Percentiles rank a stretch among this genome's conserved stretches.
phyloP scores from a whole-genome alignment of 805 yeast species.

The Candida parachauliodes region DNA sequence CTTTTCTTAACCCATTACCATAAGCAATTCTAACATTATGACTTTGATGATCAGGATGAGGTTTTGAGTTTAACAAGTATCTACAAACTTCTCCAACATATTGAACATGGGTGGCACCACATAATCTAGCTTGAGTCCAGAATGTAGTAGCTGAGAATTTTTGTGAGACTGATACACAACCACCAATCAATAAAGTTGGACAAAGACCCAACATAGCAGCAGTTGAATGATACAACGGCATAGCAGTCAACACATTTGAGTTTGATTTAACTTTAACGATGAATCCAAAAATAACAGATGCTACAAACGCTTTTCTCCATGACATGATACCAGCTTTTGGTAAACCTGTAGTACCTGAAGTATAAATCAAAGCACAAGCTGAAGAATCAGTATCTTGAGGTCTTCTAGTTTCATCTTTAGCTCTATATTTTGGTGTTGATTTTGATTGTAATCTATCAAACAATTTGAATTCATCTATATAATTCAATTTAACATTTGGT shows the following conservation, averaged over 20 bases:
- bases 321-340: slow-evolving; percentile 93
- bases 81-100: slow-evolving; percentile 96
- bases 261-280: slow-evolving; percentile 55
- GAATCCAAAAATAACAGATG: slow-evolving; percentile 64
- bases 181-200: slow-evolving; percentile 64
- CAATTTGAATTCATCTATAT: slow-evolving; percentile 50
- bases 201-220: slow-evolving; percentile 84
- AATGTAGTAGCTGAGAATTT: slow-evolving; percentile 80
- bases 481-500: slow-evolving; percentile 41
- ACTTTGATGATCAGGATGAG: slow-evolving; percentile 58
- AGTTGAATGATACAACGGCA: slow-evolving; percentile 95
- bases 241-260: slow-evolving; percentile 75
- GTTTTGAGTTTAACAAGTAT: slow-evolving; percentile 65
- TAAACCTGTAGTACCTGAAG: slow-evolving; percentile 93
- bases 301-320: slow-evolving; percentile 80
- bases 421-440: slow-evolving; percentile 48
- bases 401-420: slow-evolving; percentile 55
- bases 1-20: slow-evolving; percentile 89
- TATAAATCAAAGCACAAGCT: slow-evolving; percentile 73
- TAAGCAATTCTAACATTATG: slow-evolving; percentile 69
- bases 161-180: slow-evolving; percentile 70
- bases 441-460: slow-evolving; percentile 38
- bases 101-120: slow-evolving; percentile 76
- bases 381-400: slow-evolving; percentile 54
- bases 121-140: slow-evolving; percentile 81